These are phyloP conservation scores for Malassezia cuniculi DNA, from an alignment of 1,284 basidiomycete species.

Conservation along the genomic window DNA sequence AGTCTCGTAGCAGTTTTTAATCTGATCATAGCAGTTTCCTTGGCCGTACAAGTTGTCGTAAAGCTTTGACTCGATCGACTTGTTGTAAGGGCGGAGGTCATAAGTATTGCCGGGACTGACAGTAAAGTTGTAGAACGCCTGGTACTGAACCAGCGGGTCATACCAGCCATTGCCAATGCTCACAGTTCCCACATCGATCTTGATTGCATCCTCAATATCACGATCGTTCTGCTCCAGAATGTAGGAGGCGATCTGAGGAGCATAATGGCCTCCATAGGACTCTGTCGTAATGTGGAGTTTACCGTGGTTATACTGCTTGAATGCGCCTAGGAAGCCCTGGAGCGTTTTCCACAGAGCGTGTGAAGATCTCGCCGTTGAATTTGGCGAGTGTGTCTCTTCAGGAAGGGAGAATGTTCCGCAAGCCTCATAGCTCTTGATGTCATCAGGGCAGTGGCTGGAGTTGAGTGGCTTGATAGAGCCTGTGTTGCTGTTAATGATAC, in stretches of 20 bases:
- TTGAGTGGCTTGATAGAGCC: conserved; percentile 16
- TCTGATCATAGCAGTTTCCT: conserved; percentile 26
- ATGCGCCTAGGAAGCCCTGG: conserved; percentile 47
- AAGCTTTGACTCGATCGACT: conserved; percentile 16
- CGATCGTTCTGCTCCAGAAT: conserved; percentile 54
- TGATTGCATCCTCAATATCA: conserved; percentile 48
- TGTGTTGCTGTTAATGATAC: conserved; percentile 16
- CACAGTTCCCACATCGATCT: conserved; percentile 55
- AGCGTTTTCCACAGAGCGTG: conserved; percentile 50
- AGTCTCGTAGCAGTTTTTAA: conserved; percentile 21
- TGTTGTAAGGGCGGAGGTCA: conserved; percentile 21
- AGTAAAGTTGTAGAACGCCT: conserved; percentile 31
- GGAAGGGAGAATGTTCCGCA: conserved; percentile 25
- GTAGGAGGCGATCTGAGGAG: conserved; percentile 51
- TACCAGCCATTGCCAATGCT: conserved; percentile 50
- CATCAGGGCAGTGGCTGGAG: conserved; percentile 17
- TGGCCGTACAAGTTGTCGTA: conserved; percentile 21
- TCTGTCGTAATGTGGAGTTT: conserved; percentile 54
- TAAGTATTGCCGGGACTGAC: conserved; percentile 25
- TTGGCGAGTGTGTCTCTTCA: conserved; percentile 20
- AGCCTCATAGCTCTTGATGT: conserved; percentile 14
- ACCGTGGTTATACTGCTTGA: conserved; percentile 20
- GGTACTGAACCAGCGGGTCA: conserved; percentile 24
- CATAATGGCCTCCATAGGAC: conserved; percentile 52
- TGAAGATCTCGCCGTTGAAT: conserved; percentile 25